phyloP scores from a whole-genome alignment of 2,329 filamentous ascomycete genomes.

The Alternaria panax region DNA sequence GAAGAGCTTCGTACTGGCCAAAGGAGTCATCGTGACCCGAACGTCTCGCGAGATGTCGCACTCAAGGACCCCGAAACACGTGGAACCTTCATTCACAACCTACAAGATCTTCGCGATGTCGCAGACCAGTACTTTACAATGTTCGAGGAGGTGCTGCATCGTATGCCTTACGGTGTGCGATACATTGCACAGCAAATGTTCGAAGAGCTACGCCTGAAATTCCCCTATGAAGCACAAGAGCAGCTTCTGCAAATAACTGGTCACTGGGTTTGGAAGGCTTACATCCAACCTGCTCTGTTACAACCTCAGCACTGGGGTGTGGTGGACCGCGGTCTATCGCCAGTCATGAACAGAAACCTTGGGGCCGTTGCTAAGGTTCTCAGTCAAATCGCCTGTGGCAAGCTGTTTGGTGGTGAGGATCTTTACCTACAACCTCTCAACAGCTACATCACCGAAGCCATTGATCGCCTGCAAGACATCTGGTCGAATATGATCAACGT shows the following conservation, averaged over 20 bases:
- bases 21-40: constrained; percentile 79
- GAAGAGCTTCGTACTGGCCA: constrained; percentile 92
- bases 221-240: constrained; percentile 79
- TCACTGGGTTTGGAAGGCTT: constrained; percentile 93
- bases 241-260: constrained; percentile 83
- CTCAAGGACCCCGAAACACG: constrained; percentile 94
- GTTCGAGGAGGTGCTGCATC: constrained; percentile 81
- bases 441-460: constrained; percentile 84
- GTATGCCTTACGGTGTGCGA: constrained; percentile 91
- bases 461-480: constrained; percentile 78
- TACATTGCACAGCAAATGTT: constrained; percentile 89
- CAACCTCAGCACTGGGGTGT: constrained; percentile 93
- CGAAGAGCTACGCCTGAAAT: constrained; percentile 76
- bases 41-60: constrained; percentile 90
- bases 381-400: constrained; percentile 84
- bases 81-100: constrained; percentile 89
- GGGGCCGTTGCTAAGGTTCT: constrained; percentile 91
- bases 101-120: constrained; percentile 92
- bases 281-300: constrained; percentile 87
- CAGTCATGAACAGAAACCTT: constrained; percentile 91
- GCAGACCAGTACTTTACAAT: constrained; percentile 86
- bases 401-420: constrained; percentile 91
- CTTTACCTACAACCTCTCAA: constrained; percentile 96
- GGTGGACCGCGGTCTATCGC: constrained; percentile 85
- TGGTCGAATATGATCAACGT: constrained; percentile 81